phyloP scores from a whole-genome alignment of 192 early-diverging fungal species.

The Linnemannia hyalina region DNA sequence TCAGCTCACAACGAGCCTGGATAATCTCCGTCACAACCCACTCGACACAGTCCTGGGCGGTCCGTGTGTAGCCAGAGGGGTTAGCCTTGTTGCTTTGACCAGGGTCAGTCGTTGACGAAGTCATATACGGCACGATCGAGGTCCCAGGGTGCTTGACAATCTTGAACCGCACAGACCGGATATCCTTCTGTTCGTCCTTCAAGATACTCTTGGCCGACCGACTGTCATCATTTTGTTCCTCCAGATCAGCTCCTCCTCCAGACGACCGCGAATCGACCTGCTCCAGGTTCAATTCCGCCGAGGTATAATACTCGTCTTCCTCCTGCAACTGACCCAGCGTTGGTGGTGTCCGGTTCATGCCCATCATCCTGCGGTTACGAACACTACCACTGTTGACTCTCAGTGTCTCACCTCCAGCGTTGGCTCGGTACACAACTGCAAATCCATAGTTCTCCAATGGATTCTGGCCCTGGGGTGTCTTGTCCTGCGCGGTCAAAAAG shows the following conservation, averaged over 20 bases:
- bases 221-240: not conserved
- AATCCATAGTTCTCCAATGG: conserved; percentile 68
- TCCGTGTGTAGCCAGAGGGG: conserved; percentile 9
- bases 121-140: conserved; percentile 27
- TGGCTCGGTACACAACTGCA: conserved; percentile 57
- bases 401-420: conserved; percentile 59
- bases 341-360: not conserved
- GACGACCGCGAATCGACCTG: not conserved
- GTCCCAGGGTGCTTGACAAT: conserved; percentile 54
- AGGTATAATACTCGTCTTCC: not conserved
- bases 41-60: conserved; percentile 38
- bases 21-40: conserved; percentile 54
- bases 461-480: conserved; percentile 13
- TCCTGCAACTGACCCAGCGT: conserved; percentile 22
- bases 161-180: conserved; percentile 47
- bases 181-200: conserved; percentile 25
- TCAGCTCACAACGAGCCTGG: conserved; percentile 32
- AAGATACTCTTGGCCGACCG: conserved; percentile 18
- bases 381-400: conserved; percentile 67
- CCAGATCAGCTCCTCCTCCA: not conserved
- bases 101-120: conserved; percentile 1
- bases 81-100: conserved; percentile 20
- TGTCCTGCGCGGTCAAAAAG: conserved; percentile 35
- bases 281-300: not conserved
- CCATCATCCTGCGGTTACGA: conserved; percentile 54